Percentiles rank a stretch among this genome's conserved stretches.
Evolutionary conservation across 2,329 filamentous ascomycete species (phyloP).

Genomic region (Colletotrichum sp.): DNA sequence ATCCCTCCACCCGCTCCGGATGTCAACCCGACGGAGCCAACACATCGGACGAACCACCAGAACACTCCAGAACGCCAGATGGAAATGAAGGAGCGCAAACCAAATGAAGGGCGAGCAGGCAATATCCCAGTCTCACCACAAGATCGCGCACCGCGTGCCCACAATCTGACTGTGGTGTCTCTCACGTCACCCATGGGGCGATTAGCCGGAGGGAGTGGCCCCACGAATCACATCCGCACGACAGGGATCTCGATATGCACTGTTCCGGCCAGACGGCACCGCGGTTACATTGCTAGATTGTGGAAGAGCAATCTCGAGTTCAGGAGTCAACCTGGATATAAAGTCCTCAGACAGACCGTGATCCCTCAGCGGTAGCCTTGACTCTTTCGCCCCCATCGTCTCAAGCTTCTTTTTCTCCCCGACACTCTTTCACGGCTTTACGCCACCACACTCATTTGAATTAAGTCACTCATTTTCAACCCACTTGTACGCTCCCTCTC

Average conservation of each 20-base stretch:
- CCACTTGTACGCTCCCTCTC: not conserved
- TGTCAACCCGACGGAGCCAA: not conserved
- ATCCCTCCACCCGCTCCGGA: not conserved
- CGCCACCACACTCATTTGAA: not conserved
- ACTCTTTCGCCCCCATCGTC: not conserved
- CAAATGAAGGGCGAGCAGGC: conserved; percentile 6
- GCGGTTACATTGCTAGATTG: not conserved
- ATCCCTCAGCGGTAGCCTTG: not conserved
- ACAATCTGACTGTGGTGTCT: not conserved
- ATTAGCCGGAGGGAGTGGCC: not conserved
- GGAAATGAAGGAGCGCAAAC: conserved; percentile 1
- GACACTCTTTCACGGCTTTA: not conserved
- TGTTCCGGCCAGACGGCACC: conserved; percentile 5
- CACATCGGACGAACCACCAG: not conserved
- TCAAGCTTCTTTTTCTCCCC: not conserved
- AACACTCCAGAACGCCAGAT: not conserved
- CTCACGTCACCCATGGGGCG: conserved; percentile 5
- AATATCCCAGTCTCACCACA: not conserved
- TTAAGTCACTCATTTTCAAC: not conserved
- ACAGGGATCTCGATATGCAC: not conserved
- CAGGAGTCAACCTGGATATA: not conserved
- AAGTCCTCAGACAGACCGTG: not conserved
- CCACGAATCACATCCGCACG: not conserved
- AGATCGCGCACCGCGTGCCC: not conserved
- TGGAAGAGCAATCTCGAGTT: not conserved